Evolutionary conservation across 345 rosid genomes (phyloP), one percentile per base, ranked within the genome.

Genomic region (Dovyalis caffra): DNA sequence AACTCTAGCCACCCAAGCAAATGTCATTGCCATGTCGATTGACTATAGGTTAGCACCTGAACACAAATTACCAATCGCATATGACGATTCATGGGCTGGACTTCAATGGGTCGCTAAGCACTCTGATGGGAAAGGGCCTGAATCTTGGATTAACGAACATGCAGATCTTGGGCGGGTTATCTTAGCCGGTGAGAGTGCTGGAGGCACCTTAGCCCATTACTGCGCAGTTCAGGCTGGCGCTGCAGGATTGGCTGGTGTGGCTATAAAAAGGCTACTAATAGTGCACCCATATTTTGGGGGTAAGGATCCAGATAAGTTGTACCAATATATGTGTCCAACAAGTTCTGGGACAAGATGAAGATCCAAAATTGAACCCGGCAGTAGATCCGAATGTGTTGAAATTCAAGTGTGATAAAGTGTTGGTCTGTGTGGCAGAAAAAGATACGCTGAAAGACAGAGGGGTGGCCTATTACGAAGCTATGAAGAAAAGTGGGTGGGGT

Each of bases 331-430:
- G 26, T 75, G 75, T 18, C 91, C 92, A 0, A 49, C 51, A 10
- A 82, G 80, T 14, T 63, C 79, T 0, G 91, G 91, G 21, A 38
- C 58, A 2, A n/a, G 71, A 71, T 12, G 86, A 87, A 49, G 91
- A 90, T 49, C 93, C 88, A 12, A 74, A 38, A 77, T 3, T 90
- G 0, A 84, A 90, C 70, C 91, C 89, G 51, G 66, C 21, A 2
- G 43, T 58, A 8, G 89, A 83, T 69, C 71, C 90, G 70, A 63
- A 85, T 67, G 7, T 91, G 67, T 71, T 68, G 18, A 76, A 70
- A 18, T 35, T 89, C 31, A 85, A 80, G 65, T 83, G 88, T 31
- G 79, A n/a, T 0, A 81, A 64, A 77, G 76, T 86, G 57, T 25
- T 86, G 79, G 86, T 91, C 0, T 69, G 83, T 68, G 86, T 79